Evolutionary conservation across 2,329 filamentous ascomycete genomes (phyloP).

Genomic region (Cladobotryum protrusum): DNA sequence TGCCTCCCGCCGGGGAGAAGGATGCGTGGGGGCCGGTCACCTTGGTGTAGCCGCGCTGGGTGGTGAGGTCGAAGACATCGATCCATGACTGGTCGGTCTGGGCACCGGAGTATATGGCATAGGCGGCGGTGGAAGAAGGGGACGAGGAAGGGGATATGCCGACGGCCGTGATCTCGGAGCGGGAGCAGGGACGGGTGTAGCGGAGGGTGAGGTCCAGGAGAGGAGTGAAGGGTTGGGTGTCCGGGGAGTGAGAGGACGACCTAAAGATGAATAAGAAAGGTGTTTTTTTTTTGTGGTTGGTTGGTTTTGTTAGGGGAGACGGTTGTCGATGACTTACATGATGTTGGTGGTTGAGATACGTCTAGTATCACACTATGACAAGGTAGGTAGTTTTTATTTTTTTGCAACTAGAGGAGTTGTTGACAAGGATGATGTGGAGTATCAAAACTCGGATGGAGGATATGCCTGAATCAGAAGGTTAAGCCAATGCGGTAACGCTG

Average conservation of each 20-base stretch:
- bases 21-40: slow-evolving; percentile 25
- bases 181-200: slow-evolving; percentile 23
- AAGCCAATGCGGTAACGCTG: too few relatives aligned
- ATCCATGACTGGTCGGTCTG: slow-evolving; percentile 29
- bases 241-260: not conserved
- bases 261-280: not conserved
- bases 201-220: slow-evolving; percentile 20
- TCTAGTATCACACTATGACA: too few relatives aligned
- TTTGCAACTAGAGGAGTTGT: too few relatives aligned
- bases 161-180: slow-evolving; percentile 27
- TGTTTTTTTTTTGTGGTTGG: too few relatives aligned
- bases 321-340: too few relatives aligned
- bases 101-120: slow-evolving; percentile 25
- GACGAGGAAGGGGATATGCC: slow-evolving; percentile 19
- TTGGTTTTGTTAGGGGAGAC: too few relatives aligned
- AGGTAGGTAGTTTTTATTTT: too few relatives aligned
- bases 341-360: too few relatives aligned
- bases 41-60: slow-evolving; percentile 24
- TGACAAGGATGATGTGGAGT: too few relatives aligned
- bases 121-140: slow-evolving; percentile 19
- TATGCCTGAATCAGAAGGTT: too few relatives aligned
- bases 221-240: not conserved
- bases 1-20: slow-evolving; percentile 17
- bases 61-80: slow-evolving; percentile 27
- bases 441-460: too few relatives aligned